Percentiles rank a stretch among this genome's conserved stretches.
phyloP scores from a whole-genome alignment of 2,329 filamentous ascomycete genomes.

The Fusarium siculi region DNA sequence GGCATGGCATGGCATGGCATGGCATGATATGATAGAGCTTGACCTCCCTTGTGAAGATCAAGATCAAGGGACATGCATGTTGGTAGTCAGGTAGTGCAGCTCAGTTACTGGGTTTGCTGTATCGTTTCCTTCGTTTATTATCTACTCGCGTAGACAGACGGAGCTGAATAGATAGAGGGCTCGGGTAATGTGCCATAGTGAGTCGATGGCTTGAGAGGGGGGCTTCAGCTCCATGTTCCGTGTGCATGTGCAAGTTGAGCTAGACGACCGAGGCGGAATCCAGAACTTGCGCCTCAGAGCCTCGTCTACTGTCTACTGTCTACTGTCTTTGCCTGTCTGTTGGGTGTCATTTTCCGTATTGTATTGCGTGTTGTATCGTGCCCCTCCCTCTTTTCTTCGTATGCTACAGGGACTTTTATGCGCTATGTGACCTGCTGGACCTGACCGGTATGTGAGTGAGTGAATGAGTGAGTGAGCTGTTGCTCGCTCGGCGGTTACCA shows the following conservation, averaged over 20 bases:
- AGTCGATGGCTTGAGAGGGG: slow-evolving; percentile 24
- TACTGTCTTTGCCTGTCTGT: not conserved
- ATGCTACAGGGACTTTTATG: not conserved
- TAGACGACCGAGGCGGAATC: slow-evolving; percentile 20
- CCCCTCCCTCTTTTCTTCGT: not conserved
- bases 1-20: slow-evolving; percentile 10
- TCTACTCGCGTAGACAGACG: slow-evolving; percentile 5
- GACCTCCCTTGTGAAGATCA: not conserved
- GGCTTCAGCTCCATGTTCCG: slow-evolving; percentile 27
- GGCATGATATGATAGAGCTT: not conserved
- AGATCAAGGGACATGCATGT: not conserved
- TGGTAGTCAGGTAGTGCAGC: not conserved
- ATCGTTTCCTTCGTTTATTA: not conserved
- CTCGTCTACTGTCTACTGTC: not conserved
- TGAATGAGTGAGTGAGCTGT: not conserved
- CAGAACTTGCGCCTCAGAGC: slow-evolving; percentile 18
- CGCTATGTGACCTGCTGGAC: not conserved
- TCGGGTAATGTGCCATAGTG: not conserved
- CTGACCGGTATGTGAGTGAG: not conserved
- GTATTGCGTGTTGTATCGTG: not conserved
- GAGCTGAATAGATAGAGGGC: slow-evolving; percentile 16
- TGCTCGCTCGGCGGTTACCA: slow-evolving; percentile 8
- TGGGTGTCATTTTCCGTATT: slow-evolving; percentile 4
- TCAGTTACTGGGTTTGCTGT: not conserved
- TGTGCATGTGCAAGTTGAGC: slow-evolving; percentile 18